Percentiles rank a stretch among this genome's conserved stretches.
These are phyloP conservation scores for Saccharomyces mikatae DNA, from an alignment of 805 yeast species.

Conservation along the genomic window DNA sequence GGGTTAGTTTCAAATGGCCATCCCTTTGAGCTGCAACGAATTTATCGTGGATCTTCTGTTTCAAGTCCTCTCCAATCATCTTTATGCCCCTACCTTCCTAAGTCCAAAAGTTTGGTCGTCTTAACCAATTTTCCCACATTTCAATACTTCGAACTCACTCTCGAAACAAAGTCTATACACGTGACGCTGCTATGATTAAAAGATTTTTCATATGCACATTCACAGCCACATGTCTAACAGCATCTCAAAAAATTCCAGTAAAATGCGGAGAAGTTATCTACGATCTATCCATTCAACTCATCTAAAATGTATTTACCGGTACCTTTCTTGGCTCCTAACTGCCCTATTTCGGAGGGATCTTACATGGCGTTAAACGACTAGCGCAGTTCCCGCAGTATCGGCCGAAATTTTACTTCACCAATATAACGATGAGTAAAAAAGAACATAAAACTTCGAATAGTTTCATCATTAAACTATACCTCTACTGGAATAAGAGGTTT, in stretches of 20 bases:
- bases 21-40: conserved; percentile 39
- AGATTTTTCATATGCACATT: not conserved
- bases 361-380: not conserved
- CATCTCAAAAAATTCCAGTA: not conserved
- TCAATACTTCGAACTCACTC: not conserved
- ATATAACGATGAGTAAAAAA: not conserved
- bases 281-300: not conserved
- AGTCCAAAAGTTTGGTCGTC: not conserved
- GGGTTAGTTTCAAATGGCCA: conserved; percentile 42
- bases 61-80: conserved; percentile 25
- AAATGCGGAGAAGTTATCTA: not conserved
- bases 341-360: not conserved
- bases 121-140: not conserved
- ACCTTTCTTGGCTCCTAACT: not conserved
- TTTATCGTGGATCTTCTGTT: conserved; percentile 25
- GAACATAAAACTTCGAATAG: not conserved
- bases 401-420: not conserved
- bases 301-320: not conserved
- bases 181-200: not conserved
- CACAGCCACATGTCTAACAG: not conserved
- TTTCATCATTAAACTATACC: not conserved
- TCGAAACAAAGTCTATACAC: not conserved
- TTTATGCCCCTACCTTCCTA: not conserved
- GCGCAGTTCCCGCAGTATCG: not conserved
- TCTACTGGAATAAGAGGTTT: not conserved